Percentiles rank a stretch among this genome's conserved stretches.
Evolutionary conservation across 2,329 filamentous ascomycete genomes (phyloP).

Genomic region (Teratosphaeria viscida): DNA sequence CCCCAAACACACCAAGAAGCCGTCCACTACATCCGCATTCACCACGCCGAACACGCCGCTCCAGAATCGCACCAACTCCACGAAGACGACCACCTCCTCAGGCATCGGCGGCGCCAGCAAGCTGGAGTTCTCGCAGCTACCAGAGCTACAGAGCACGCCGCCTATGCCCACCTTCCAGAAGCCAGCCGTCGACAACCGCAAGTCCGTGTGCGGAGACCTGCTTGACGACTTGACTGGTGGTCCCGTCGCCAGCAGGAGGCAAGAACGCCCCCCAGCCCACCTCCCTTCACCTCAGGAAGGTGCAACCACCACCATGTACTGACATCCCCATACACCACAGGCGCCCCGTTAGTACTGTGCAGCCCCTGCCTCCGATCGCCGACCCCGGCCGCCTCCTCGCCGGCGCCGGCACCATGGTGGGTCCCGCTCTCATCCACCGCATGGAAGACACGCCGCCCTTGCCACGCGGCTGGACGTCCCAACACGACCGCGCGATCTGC

Average conservation of each 20-base stretch:
- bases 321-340: neutral
- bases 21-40: conserved; percentile 1
- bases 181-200: conserved; percentile 3
- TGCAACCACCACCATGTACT: neutral
- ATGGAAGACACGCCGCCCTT: conserved; percentile 19
- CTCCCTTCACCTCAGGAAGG: neutral
- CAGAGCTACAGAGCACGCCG: conserved; percentile 20
- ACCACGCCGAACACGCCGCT: conserved; percentile 8
- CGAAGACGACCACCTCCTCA: conserved; percentile 8
- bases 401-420: conserved; percentile 4
- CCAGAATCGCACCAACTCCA: conserved; percentile 13
- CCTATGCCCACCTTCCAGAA: conserved; percentile 23
- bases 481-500: conserved; percentile 27
- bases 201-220: neutral
- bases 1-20: neutral
- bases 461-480: conserved; percentile 18
- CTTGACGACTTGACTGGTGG: neutral
- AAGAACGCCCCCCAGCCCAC: neutral
- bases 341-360: neutral
- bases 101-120: conserved; percentile 6
- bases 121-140: conserved; percentile 11
- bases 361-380: conserved; percentile 1
- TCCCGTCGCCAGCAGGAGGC: neutral
- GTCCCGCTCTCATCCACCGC: conserved; percentile 13
- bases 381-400: conserved; percentile 5